A percentile compares a stretch with the other conserved stretches of the same genome.
Evolutionary conservation across 2,329 filamentous ascomycete genomes (phyloP).

Genomic region (Cercospora citrullina): DNA sequence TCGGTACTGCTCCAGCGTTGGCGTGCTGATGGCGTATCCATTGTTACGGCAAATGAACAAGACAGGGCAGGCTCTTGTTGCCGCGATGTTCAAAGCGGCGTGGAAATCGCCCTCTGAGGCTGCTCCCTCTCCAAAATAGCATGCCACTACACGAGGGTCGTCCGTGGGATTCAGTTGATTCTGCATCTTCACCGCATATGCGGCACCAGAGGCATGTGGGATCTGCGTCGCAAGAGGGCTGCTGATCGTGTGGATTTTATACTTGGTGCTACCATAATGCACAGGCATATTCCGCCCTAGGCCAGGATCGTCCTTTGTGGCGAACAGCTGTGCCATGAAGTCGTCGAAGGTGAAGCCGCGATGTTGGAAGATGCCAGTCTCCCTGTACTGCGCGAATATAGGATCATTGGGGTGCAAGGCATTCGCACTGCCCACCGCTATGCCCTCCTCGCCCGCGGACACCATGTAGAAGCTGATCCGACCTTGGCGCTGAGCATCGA

Average conservation of each 20-base stretch:
- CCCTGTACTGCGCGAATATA: constrained; percentile 91
- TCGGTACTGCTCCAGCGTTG: constrained; percentile 85
- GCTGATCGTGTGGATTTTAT: constrained; percentile 87
- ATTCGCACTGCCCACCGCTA: constrained; percentile 84
- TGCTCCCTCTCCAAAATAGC: constrained; percentile 89
- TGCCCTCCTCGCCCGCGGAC: constrained; percentile 89
- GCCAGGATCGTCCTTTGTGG: constrained; percentile 77
- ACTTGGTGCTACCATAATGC: constrained; percentile 81
- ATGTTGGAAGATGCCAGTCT: constrained; percentile 87
- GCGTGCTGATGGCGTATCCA: constrained; percentile 86
- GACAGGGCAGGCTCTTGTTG: constrained; percentile 81
- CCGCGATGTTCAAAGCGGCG: constrained; percentile 85
- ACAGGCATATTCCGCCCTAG: constrained; percentile 94
- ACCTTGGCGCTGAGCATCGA: constrained; percentile 95
- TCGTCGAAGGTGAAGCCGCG: constrained; percentile 82
- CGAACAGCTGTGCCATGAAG: constrained; percentile 95
- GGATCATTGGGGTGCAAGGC: constrained; percentile 83
- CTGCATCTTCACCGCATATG: constrained; percentile 84
- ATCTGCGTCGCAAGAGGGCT: constrained; percentile 86
- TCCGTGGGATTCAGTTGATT: constrained; percentile 68
- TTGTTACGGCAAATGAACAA: constrained; percentile 93
- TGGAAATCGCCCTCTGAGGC: constrained; percentile 92
- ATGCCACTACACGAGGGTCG: constrained; percentile 69
- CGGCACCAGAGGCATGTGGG: constrained; percentile 82
- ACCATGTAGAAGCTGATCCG: constrained; percentile 96